Percentiles rank a stretch among this genome's conserved stretches.
phyloP scores from a whole-genome alignment of 306 rosid genomes.

The Glycine soja region DNA sequence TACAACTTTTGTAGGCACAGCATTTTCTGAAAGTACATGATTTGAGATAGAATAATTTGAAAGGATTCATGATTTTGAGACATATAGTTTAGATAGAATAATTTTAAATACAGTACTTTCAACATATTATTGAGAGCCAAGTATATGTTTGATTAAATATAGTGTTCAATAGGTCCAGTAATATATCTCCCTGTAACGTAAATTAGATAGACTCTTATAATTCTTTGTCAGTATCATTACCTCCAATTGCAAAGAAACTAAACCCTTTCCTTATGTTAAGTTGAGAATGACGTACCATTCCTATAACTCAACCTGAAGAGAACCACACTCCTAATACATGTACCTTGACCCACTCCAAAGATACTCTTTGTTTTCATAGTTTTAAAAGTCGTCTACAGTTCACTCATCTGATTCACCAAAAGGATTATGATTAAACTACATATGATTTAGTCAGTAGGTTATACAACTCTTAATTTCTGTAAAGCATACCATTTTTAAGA shows the following conservation, averaged over 20 bases:
- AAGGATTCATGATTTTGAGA: constrained; percentile 5
- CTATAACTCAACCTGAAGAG: constrained; percentile 8
- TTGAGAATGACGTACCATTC: not conserved
- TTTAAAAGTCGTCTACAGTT: not conserved
- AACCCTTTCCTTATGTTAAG: constrained; percentile 17
- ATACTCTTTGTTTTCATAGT: not conserved
- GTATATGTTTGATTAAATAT: constrained; percentile 24
- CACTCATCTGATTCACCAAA: not conserved
- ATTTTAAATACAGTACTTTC: constrained; percentile 21
- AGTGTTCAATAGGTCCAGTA: not conserved
- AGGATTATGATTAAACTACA: not conserved
- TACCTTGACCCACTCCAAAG: constrained; percentile 24
- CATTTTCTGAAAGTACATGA: constrained; percentile 54
- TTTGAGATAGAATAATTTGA: constrained; percentile 35
- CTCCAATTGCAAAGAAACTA: constrained; percentile 5
- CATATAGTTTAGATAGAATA: constrained; percentile 21
- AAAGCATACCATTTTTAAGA: not conserved
- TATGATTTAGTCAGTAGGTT: not conserved
- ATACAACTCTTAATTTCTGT: not conserved
- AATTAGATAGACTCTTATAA: not conserved
- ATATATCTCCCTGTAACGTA: constrained; percentile 14
- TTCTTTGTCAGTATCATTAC: not conserved
- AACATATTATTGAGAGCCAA: not conserved
- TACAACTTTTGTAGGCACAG: constrained; percentile 56
- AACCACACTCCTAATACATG: constrained; percentile 19